phyloP scores from a whole-genome alignment of 805 yeast genomes.

The Saccharomycopsis guyanensis region DNA sequence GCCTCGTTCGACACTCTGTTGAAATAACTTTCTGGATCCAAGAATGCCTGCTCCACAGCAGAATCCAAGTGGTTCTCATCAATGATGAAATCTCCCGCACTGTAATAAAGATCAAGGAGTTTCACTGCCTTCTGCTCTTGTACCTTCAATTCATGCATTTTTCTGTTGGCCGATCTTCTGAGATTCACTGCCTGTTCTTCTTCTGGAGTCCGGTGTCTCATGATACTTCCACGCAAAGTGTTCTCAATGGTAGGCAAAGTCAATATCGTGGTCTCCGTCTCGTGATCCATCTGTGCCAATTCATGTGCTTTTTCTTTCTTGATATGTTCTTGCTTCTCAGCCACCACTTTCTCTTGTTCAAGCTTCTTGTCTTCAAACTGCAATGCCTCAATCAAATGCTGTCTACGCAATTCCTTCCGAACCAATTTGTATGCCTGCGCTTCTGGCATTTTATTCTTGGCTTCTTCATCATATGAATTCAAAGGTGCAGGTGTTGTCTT shows the following conservation, averaged over 20 bases:
- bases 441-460: slow-evolving; percentile 30
- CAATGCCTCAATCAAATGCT: slow-evolving; percentile 59
- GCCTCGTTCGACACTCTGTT: slow-evolving; percentile 1
- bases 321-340: slow-evolving; percentile 29
- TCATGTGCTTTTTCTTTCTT: slow-evolving; percentile 26
- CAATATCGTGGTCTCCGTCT: slow-evolving; percentile 40
- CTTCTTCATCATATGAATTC: slow-evolving; percentile 26
- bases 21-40: slow-evolving; percentile 13
- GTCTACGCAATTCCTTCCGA: slow-evolving; percentile 62
- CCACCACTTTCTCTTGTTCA: slow-evolving; percentile 26
- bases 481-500: slow-evolving; percentile 44
- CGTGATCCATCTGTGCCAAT: slow-evolving; percentile 27
- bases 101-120: slow-evolving; percentile 65
- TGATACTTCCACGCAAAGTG: slow-evolving; percentile 57
- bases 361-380: slow-evolving; percentile 45
- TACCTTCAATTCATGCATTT: slow-evolving; percentile 41
- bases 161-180: slow-evolving; percentile 64
- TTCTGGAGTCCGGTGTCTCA: slow-evolving; percentile 65
- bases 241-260: slow-evolving; percentile 77
- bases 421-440: slow-evolving; percentile 39
- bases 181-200: slow-evolving; percentile 49
- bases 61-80: slow-evolving; percentile 57
- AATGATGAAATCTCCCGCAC: slow-evolving; percentile 59
- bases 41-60: slow-evolving; percentile 51
- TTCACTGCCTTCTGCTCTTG: slow-evolving; percentile 47